Percentiles rank a stretch among this genome's conserved stretches.
Evolutionary conservation across 306 rosid species (phyloP).

Genomic region (Carpinus fangiana): DNA sequence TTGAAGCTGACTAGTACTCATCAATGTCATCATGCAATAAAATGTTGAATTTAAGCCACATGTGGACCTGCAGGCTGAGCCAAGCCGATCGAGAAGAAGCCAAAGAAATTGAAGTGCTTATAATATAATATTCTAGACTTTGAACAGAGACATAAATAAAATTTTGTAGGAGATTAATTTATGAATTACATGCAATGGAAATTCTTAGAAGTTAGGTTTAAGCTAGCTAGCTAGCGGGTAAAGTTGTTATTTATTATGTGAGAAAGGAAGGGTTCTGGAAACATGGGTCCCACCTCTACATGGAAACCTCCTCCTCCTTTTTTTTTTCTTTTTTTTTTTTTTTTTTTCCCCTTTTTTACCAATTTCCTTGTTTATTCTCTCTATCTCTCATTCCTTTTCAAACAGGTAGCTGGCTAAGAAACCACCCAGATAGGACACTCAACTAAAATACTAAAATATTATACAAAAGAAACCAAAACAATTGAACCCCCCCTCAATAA

Average conservation of each 20-base stretch:
- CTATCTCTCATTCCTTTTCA: constrained; percentile 38
- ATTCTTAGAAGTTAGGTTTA: constrained; percentile 48
- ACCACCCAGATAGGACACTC: constrained; percentile 40
- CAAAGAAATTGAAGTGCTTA: not conserved
- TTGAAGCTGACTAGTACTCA: not conserved
- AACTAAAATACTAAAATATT: constrained; percentile 13
- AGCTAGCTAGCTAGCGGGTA: constrained; percentile 34
- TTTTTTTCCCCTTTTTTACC: constrained; percentile 14
- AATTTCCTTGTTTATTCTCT: not conserved
- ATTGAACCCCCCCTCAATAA: not conserved
- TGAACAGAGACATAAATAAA: constrained; percentile 18
- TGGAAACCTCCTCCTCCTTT: constrained; percentile 35
- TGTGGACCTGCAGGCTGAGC: not conserved
- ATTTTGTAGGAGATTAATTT: constrained; percentile 2
- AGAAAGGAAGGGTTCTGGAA: constrained; percentile 7
- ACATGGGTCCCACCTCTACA: constrained; percentile 30
- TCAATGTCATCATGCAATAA: not conserved
- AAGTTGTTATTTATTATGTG: constrained; percentile 25
- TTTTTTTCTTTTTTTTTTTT: too few relatives aligned
- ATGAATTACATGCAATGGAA: constrained; percentile 32
- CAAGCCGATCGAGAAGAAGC: not conserved
- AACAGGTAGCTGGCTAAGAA: constrained; percentile 52
- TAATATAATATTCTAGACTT: not conserved
- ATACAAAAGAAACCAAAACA: constrained; percentile 16
- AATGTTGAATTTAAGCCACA: not conserved